These are phyloP conservation scores for Torrubiella hemipterigena DNA, from an alignment of 2,329 filamentous ascomycete species.

Conservation along the genomic window DNA sequence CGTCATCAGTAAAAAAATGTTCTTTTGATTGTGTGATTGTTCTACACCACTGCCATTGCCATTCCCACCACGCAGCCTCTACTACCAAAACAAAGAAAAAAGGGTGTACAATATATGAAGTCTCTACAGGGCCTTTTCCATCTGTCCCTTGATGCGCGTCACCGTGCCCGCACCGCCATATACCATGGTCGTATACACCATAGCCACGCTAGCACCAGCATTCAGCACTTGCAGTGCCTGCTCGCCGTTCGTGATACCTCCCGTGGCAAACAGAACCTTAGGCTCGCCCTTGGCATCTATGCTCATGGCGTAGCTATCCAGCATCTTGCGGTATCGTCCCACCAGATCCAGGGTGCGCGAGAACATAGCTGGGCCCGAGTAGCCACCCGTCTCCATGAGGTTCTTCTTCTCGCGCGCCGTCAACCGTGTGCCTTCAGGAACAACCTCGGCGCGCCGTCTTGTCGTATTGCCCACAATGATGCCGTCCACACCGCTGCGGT, in stretches of 20 bases:
- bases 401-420: slow-evolving; percentile 53
- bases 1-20: too few relatives aligned
- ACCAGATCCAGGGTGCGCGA: slow-evolving; percentile 69
- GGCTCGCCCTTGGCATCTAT: slow-evolving; percentile 23
- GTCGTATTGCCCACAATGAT: slow-evolving; percentile 98
- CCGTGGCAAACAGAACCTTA: slow-evolving; percentile 88
- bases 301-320: slow-evolving; percentile 37
- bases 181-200: slow-evolving; percentile 72
- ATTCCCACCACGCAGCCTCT: too few relatives aligned
- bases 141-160: slow-evolving; percentile 53
- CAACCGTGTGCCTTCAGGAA: slow-evolving; percentile 56
- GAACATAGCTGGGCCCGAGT: slow-evolving; percentile 85
- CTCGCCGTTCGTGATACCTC: slow-evolving; percentile 79
- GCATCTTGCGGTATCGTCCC: slow-evolving; percentile 59
- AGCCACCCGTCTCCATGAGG: slow-evolving; percentile 71
- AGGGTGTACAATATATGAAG: too few relatives aligned
- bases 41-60: too few relatives aligned
- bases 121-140: slow-evolving; percentile 31
- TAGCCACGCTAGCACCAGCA: slow-evolving; percentile 80
- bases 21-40: too few relatives aligned
- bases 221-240: slow-evolving; percentile 75
- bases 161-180: slow-evolving; percentile 54
- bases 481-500: slow-evolving; percentile 76
- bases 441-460: slow-evolving; percentile 60
- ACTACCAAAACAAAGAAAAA: too few relatives aligned